Evolutionary conservation across 768 basidiomycete species (phyloP).

Genomic region (Suillus sp.): DNA sequence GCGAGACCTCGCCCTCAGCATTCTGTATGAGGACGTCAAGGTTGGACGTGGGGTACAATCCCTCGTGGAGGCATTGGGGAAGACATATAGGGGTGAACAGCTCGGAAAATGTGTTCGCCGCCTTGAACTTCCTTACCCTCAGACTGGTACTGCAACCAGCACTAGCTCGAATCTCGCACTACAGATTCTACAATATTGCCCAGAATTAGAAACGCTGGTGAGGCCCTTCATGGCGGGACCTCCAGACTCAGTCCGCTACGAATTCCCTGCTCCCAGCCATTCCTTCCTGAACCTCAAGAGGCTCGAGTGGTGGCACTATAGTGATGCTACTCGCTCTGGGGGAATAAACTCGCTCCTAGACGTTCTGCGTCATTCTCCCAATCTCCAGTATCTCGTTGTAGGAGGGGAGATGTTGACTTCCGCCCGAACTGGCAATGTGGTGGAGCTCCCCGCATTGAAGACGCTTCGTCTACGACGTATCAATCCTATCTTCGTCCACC

Average conservation of each 20-base stretch:
- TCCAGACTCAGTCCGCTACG: slow-evolving; percentile 43
- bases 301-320: slow-evolving; percentile 70
- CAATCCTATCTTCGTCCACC: slow-evolving; percentile 52
- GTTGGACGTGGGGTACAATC: slow-evolving; percentile 36
- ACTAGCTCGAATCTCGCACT: slow-evolving; percentile 38
- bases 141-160: slow-evolving; percentile 44
- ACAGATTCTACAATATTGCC: slow-evolving; percentile 51
- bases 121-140: slow-evolving; percentile 57
- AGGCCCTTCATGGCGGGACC: slow-evolving; percentile 40
- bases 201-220: slow-evolving; percentile 54
- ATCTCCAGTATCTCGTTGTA: slow-evolving; percentile 58
- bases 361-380: slow-evolving; percentile 55
- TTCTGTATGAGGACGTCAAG: slow-evolving; percentile 57
- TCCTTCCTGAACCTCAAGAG: slow-evolving; percentile 54
- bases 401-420: slow-evolving; percentile 45
- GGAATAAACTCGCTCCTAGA: slow-evolving; percentile 63
- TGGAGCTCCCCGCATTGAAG: slow-evolving; percentile 48
- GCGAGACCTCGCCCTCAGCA: slow-evolving; percentile 45
- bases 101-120: slow-evolving; percentile 50
- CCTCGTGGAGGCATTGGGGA: slow-evolving; percentile 37
- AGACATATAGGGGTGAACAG: slow-evolving; percentile 13
- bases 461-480: slow-evolving; percentile 55
- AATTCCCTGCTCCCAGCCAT: slow-evolving; percentile 52
- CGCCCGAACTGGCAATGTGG: slow-evolving; percentile 21
- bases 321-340: slow-evolving; percentile 56